Base-by-base conservation (phyloP, 768 basidiomycete species). In the Melanogaster broomeanus region DNA sequence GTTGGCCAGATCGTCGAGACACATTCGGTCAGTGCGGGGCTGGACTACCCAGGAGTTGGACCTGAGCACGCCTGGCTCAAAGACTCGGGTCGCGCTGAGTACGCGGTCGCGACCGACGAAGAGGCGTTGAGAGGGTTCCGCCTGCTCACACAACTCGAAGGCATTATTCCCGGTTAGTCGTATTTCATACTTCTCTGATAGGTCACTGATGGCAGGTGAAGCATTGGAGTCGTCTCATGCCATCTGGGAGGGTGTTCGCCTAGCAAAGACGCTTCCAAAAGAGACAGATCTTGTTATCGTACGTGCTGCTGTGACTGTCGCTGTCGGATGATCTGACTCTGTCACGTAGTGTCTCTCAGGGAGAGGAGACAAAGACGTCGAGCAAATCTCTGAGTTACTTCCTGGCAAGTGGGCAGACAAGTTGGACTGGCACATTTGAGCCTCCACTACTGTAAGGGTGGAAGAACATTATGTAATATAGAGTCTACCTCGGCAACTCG, bases 41-140 rank as follows among this genome's bases (percentile, higher is more conserved):
- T 97, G 39, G 94, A 98, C 71, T 98, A 98, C 72, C 94, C 94
- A 22, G 94, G 94, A 56, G 96, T 99, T 43, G 97, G 97, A 19
- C 97, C 97, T 9, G 97, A 99, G 70, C 97, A 98, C 65, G 89
- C 96, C 41, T 97, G 91, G 88, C 75, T 99, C 66, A 98, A 98
- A 72, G 94, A 98, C 64, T 88, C 87, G 4, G 90, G 90, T 16
- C 79, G 97, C 53, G 97, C 93, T 0, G 93, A 97, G 65, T 99
- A 98, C 67, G 84, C 90, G 18, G 86, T 81, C 13, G 96, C 95
- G 9, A 97, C 90, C 5, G 97, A 99, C 63, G 93, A 97, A 69
- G 79, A 99, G 60, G 93, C 93, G 6, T 76, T 98, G 25, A 81
- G 93, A 35, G 97, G 93, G 1, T 98, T 99, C 81, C 77, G 93